Conservation (phyloP, 371 early-diverging fungal species). For the Thermomucor indicae-seudaticae region DNA sequence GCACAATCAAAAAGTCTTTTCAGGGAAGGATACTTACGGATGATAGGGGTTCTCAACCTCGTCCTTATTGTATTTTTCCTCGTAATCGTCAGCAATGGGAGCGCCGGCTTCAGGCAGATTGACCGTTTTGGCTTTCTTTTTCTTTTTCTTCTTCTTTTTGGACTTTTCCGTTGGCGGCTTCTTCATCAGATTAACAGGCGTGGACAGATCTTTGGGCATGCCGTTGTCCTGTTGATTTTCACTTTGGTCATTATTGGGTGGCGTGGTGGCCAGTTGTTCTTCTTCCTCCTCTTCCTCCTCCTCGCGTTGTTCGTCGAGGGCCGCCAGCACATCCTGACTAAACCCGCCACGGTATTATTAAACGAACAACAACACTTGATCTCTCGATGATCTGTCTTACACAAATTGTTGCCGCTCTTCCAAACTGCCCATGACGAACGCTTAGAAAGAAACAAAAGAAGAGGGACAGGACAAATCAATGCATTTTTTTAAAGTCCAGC, state of each 20-base stretch:
- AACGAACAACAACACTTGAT: too few relatives aligned
- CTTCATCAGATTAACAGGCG: constrained; percentile 25
- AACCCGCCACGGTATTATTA: too few relatives aligned
- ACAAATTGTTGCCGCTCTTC: too few relatives aligned
- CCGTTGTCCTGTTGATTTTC: background rate
- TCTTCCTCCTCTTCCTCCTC: constrained; percentile 7
- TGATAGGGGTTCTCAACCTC: constrained; percentile 34
- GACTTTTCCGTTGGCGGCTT: constrained; percentile 17
- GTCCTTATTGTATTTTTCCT: constrained; percentile 43
- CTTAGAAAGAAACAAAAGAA: too few relatives aligned
- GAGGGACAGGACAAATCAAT: too few relatives aligned
- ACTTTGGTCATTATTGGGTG: background rate
- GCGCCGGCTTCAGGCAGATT: constrained; percentile 55
- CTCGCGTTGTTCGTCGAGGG: background rate
- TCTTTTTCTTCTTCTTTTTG: constrained; percentile 57
- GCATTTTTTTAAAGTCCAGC: too few relatives aligned
- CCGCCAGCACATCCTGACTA: constrained; percentile 9
- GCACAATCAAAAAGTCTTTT: background rate
- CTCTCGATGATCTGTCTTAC: too few relatives aligned
- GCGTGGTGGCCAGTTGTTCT: background rate
- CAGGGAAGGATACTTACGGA: constrained; percentile 19
- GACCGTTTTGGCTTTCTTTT: constrained; percentile 44
- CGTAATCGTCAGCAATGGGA: constrained; percentile 27
- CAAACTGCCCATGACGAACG: too few relatives aligned
- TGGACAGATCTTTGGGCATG: constrained; percentile 23